Conservation (phyloP, 768 basidiomycete species). For the Panaeolus papilionaceus region DNA sequence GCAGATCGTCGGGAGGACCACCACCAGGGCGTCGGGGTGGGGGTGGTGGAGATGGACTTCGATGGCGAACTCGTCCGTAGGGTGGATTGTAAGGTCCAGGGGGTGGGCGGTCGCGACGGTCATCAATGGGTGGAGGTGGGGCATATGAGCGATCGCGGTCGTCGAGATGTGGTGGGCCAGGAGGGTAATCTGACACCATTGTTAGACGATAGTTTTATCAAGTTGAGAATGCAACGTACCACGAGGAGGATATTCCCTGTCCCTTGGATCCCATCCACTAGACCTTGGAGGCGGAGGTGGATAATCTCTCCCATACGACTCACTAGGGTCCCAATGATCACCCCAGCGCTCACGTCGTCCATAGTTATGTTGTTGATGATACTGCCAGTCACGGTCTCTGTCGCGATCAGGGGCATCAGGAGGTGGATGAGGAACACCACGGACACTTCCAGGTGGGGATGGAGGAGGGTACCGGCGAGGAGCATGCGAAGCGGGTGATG, state of each 20-base stretch:
- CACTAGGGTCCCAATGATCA: conserved; percentile 25
- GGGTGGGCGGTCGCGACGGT: conserved; percentile 31
- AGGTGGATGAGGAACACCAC: conserved; percentile 19
- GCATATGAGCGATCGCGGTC: conserved; percentile 28
- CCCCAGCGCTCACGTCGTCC: conserved; percentile 1
- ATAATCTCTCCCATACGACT: conserved; percentile 45
- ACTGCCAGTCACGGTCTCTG: conserved; percentile 23
- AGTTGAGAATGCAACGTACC: conserved; percentile 23
- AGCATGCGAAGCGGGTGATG: background rate
- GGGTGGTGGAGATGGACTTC: conserved; percentile 45
- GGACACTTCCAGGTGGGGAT: conserved; percentile 13
- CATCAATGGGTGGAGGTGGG: conserved; percentile 28
- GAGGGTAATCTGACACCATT: conserved; percentile 26
- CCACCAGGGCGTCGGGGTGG: conserved; percentile 41
- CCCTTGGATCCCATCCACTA: conserved; percentile 49
- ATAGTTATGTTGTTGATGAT: conserved; percentile 3
- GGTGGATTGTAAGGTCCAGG: conserved; percentile 23
- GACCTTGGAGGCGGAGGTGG: conserved; percentile 29
- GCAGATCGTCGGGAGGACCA: conserved; percentile 40
- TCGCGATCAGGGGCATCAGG: conserved; percentile 26
- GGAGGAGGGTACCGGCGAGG: conserved; percentile 15
- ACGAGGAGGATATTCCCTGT: conserved; percentile 38
- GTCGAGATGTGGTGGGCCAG: conserved; percentile 24
- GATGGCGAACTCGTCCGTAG: conserved; percentile 49
- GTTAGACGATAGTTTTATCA: background rate